Evolutionary conservation across 2,329 filamentous ascomycete species (phyloP).

Genomic region (Penicillium frequentans): DNA sequence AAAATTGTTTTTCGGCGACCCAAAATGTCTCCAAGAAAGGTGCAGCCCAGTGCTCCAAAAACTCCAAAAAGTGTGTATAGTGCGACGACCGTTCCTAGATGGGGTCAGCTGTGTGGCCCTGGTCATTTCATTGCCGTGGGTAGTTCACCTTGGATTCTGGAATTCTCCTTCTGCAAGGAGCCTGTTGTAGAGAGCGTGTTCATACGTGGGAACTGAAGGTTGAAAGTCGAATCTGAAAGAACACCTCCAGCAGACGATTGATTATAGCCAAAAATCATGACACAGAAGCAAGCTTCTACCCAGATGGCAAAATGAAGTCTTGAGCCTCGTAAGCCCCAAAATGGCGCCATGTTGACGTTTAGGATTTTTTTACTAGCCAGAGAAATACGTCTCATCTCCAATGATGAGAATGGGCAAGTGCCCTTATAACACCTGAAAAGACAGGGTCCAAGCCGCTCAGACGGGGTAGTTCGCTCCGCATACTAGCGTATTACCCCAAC

Average conservation of each 20-base stretch:
- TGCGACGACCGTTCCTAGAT: no score
- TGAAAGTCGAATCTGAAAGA: not conserved
- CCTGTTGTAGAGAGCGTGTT: not conserved
- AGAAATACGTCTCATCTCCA: no score
- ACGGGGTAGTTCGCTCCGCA: not conserved
- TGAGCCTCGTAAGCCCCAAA: not conserved
- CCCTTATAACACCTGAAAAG: not conserved
- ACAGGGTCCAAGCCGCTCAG: not conserved
- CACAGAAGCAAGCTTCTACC: conserved; percentile 1
- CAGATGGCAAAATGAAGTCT: not conserved
- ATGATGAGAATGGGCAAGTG: not conserved
- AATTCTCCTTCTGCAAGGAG: not conserved
- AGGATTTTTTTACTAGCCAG: not conserved
- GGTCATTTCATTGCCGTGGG: no score
- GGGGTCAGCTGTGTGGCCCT: no score
- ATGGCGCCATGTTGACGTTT: not conserved
- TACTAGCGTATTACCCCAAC: not conserved
- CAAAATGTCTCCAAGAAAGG: no score
- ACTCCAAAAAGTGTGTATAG: no score
- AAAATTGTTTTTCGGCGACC: no score
- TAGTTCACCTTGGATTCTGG: not conserved
- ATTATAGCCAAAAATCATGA: not conserved
- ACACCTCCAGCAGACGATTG: not conserved
- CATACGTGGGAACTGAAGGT: not conserved
- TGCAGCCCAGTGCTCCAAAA: no score